Evolutionary conservation across 1,284 basidiomycete genomes (phyloP).

Genomic region (Heterobasidion irregulare): DNA sequence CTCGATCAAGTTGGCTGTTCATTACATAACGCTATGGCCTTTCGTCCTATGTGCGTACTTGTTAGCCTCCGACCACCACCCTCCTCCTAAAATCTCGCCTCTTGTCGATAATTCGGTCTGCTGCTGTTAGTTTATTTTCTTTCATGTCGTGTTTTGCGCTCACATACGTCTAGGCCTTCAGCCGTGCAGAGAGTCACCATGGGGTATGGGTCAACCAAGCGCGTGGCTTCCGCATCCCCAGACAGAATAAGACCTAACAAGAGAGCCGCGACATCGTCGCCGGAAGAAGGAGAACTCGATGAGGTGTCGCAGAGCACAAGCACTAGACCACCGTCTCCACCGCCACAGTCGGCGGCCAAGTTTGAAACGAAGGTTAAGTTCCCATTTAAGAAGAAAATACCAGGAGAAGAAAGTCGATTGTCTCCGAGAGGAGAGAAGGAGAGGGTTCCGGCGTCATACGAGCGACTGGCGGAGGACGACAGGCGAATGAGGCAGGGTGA

Average conservation of each 20-base stretch:
- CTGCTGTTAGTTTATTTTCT: too few relatives aligned
- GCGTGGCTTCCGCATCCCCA: conserved; percentile 44
- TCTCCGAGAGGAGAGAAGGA: neutral
- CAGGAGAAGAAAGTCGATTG: conserved; percentile 10
- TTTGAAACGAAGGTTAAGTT: conserved; percentile 36
- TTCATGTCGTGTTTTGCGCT: too few relatives aligned
- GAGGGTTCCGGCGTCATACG: conserved; percentile 26
- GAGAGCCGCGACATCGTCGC: conserved; percentile 48
- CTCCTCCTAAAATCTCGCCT: neutral
- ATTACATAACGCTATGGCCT: neutral
- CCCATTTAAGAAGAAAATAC: conserved; percentile 59
- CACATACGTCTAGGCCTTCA: neutral
- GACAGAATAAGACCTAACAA: conserved; percentile 37
- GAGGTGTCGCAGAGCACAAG: conserved; percentile 22
- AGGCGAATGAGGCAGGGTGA: conserved; percentile 7
- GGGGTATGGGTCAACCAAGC: conserved; percentile 26
- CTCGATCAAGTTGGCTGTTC: neutral
- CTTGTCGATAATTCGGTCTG: neutral
- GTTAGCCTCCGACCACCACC: neutral
- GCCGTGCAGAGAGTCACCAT: neutral
- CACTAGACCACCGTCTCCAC: conserved; percentile 11
- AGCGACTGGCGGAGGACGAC: conserved; percentile 35
- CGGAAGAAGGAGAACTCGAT: conserved; percentile 74
- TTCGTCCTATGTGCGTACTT: neutral
- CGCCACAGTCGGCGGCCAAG: conserved; percentile 17